Base-by-base conservation (phyloP, 1,284 basidiomycete genomes). In the Apiotrichum gracile region DNA sequence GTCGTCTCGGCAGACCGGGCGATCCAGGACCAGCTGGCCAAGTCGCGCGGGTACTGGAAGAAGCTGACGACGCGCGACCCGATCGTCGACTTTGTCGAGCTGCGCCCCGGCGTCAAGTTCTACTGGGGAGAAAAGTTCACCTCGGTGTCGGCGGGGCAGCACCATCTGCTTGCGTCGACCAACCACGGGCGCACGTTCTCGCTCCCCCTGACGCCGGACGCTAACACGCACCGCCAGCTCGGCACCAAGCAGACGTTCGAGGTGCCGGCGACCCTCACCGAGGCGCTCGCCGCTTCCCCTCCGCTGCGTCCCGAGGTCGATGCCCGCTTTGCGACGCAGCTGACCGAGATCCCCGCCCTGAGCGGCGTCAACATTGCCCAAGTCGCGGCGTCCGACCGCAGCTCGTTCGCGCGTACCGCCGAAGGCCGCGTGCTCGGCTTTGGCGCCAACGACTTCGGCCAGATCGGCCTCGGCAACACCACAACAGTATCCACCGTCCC, bases 161-260 rank as follows among this genome's bases (percentile, higher is more conserved):
- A 89, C 66, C 93, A 97, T 69, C 77, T 97, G 8, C 81, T 97
- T 17, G 91, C 89, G 1, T 76, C 94, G 13, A 91, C 91, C 3
- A 87, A 84, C 25, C 78, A 81, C 42, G 91, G 91, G 2, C 83
- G 89, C 47, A 83, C 87, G 2, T 93, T 89, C 67, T 82, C 85
- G 0, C 83, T 89, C 57, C 88, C 92, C 0, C 79, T 90, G 43
- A 83, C 83, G 57, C 81, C 83, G 49, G 75, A 81, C 9, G 91
- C 85, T n/a, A 97, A 97, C 74, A 77, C 80, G 1, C 83, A 85
- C 69, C 88, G 90, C 1, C 93, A 97, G 73, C 83, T 97, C 13
- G 91, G 91, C 14, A 81, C 83, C 78, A 63, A 85, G 61, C 79
- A 85, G 58, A 77, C 81, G 57, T 77, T 86, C 41, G 51, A 55